Conservation (phyloP, 805 yeast genomes). For the Barnettozyma botsteinii region DNA sequence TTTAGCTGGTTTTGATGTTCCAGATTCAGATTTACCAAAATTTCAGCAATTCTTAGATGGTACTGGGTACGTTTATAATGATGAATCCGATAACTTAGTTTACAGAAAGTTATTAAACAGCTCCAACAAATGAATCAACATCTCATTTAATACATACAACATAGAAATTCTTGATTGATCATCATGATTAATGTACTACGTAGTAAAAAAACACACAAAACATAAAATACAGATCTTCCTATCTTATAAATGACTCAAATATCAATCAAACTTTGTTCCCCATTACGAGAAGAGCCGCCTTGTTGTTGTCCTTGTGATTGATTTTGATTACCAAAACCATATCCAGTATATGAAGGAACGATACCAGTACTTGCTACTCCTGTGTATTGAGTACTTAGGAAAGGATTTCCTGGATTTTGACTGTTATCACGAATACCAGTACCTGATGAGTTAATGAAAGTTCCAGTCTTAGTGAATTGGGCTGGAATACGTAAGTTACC, state of each 20-base stretch:
- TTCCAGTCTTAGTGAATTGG: constrained; percentile 79
- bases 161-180: no score
- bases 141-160: background rate
- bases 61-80: constrained; percentile 70
- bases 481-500: constrained; percentile 86
- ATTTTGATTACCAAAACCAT: constrained; percentile 83
- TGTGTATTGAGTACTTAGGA: constrained; percentile 60
- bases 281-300: constrained; percentile 12
- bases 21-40: constrained; percentile 57
- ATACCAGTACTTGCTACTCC: constrained; percentile 62
- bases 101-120: constrained; percentile 66
- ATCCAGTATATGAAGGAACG: constrained; percentile 85
- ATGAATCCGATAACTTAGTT: constrained; percentile 83
- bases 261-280: constrained; percentile 26
- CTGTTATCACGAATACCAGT: constrained; percentile 48
- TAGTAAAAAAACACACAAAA: no score
- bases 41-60: constrained; percentile 63
- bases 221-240: background rate
- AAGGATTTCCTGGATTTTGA: constrained; percentile 32
- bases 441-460: constrained; percentile 83
- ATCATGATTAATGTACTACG: no score
- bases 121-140: constrained; percentile 1
- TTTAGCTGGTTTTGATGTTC: constrained; percentile 83
- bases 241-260: constrained; percentile 10
- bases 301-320: constrained; percentile 20